A percentile compares a stretch with the other conserved stretches of the same genome.
Conservation (phyloP, 306 rosid species). For the Erythrophleum fordii region DNA sequence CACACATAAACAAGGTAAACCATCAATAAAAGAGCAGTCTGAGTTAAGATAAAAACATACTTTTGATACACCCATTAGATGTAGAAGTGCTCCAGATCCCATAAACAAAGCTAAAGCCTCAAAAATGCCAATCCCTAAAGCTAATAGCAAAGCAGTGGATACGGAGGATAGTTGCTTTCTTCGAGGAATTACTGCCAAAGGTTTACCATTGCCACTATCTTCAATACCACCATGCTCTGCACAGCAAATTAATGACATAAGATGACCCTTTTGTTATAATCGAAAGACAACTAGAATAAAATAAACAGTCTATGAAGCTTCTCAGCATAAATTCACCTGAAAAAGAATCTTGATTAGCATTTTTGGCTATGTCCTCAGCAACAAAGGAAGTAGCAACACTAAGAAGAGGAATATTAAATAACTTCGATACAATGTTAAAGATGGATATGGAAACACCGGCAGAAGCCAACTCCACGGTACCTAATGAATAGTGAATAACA, state of each 20-base stretch:
- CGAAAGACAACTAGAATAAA: neutral
- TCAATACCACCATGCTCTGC: constrained; percentile 45
- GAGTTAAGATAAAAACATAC: constrained; percentile 55
- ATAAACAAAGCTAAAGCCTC: constrained; percentile 85
- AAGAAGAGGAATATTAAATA: constrained; percentile 91
- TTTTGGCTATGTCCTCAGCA: constrained; percentile 85
- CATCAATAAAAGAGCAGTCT: neutral
- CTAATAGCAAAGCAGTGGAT: constrained; percentile 89
- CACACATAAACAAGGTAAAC: neutral
- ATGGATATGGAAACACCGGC: constrained; percentile 93
- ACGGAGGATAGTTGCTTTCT: constrained; percentile 84
- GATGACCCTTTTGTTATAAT: neutral
- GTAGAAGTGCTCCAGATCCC: constrained; percentile 74
- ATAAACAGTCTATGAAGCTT: neutral
- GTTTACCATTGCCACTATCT: constrained; percentile 51
- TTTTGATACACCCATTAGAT: constrained; percentile 72
- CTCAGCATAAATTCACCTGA: constrained; percentile 57
- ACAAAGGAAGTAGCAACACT: constrained; percentile 96
- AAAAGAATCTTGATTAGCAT: constrained; percentile 47
- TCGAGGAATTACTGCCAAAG: constrained; percentile 37
- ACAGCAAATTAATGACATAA: constrained; percentile 37
- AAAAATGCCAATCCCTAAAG: constrained; percentile 77
- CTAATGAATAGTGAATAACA: constrained; percentile 39
- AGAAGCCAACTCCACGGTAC: constrained; percentile 85
- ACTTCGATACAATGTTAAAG: constrained; percentile 85